Percentiles rank a stretch among this genome's conserved stretches.
These are phyloP conservation scores for Fusarium sp. DNA, from an alignment of 2,329 filamentous ascomycete species.

Conservation along the genomic window DNA sequence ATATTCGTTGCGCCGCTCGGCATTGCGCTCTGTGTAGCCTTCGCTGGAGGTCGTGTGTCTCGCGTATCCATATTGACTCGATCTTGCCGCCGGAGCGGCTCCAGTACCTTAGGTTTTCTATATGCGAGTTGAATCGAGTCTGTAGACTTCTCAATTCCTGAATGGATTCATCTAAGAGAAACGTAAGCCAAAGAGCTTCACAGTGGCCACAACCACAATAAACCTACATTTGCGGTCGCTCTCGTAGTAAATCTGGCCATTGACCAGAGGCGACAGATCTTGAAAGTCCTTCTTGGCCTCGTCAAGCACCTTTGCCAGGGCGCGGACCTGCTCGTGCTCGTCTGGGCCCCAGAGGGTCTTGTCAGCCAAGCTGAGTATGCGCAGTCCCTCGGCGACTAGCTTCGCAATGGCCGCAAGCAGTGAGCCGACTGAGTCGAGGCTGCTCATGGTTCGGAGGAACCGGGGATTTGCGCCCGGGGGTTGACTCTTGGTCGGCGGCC, in stretches of 20 bases:
- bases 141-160: conserved; percentile 61
- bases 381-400: conserved; percentile 64
- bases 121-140: conserved; percentile 60
- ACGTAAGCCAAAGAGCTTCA: conserved; percentile 11
- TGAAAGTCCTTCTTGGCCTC: conserved; percentile 72
- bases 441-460: conserved; percentile 49
- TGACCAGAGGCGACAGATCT: conserved; percentile 65
- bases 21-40: conserved; percentile 70
- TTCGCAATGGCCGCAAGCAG: conserved; percentile 70
- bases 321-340: conserved; percentile 69
- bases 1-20: conserved; percentile 68
- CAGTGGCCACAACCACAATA: background rate
- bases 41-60: conserved; percentile 61
- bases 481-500: conserved; percentile 16
- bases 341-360: conserved; percentile 69
- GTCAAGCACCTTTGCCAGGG: conserved; percentile 67
- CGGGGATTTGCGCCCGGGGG: background rate
- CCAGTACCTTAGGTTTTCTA: conserved; percentile 67
- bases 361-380: conserved; percentile 67
- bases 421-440: conserved; percentile 66
- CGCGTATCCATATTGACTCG: conserved; percentile 66
- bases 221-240: conserved; percentile 66
- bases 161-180: conserved; percentile 62
- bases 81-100: conserved; percentile 65
- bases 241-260: conserved; percentile 69